Evolutionary conservation across 768 basidiomycete species (phyloP), one percentile per base, ranked within the genome.

Genomic region (Collybiopsis luxurians): DNA sequence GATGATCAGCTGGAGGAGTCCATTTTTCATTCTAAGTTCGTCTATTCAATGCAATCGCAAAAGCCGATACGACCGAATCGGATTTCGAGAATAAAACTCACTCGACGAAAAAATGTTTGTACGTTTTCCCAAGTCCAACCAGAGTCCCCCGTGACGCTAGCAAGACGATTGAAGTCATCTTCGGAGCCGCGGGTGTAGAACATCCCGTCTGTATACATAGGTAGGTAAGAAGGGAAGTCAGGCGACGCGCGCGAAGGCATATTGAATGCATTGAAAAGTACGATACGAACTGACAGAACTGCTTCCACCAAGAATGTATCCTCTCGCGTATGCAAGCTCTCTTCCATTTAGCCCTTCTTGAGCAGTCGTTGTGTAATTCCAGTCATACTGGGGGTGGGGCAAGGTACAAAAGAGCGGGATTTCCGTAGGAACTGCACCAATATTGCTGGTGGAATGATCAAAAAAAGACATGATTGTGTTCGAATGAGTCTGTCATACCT

Each of bases 111-210:
- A 27, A 62, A 62, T 10, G 59, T 57, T 26, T 59, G 46, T 5
- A 63, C 12, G 11, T 38, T 47, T 27, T 64, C 44, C 64, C 63
- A 65, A 53, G 64, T 64, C 64, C 63, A 65, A 9, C 63, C 63
- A 3, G 24, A 13, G 51, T 65, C 64, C 9, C 57, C 57, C 12
- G 63, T 59, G 45, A 59, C 42, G 3, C 31, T 49, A 9, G 61
- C 61, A 12, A 31, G 61, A 4, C 61, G 59, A 48, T 65, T 53
- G 30, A 24, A 65, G 43, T 64, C 64, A 24, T 62, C 59, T 46
- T 28, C 40, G 3, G 64, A 59, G 15, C 64, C 64, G 19, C 64
- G 61, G 15, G 56, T 62, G 38, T 58, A 64, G 11, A 51, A 36
- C 61, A 65, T 56, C 36, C 46, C 48, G 26, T 58, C 57, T 58